These are phyloP conservation scores for Backusella morwellensis DNA, from an alignment of 192 early-diverging fungal species.

Conservation along the genomic window DNA sequence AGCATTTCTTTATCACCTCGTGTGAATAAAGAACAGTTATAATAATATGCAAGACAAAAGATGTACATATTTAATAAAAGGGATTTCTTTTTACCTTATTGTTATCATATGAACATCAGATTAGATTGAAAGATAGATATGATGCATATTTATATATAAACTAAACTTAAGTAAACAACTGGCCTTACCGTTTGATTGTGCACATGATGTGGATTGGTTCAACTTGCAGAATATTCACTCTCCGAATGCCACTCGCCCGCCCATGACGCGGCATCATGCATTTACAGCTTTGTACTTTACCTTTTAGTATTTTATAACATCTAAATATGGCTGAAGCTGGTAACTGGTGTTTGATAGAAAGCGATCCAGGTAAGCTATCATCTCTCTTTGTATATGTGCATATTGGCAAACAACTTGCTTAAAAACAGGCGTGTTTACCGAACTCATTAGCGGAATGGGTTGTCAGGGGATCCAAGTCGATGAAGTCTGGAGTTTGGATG, in stretches of 20 bases:
- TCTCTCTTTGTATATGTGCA: not conserved
- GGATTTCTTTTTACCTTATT: no score
- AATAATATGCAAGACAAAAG: no score
- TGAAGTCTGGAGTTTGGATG: conserved; percentile 76
- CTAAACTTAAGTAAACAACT: no score
- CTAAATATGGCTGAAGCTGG: conserved; percentile 55
- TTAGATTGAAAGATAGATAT: no score
- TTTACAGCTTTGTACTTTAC: not conserved
- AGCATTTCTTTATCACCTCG: no score
- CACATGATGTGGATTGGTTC: not conserved
- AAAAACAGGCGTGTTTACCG: conserved; percentile 73
- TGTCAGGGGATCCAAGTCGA: conserved; percentile 73
- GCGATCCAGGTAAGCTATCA: conserved; percentile 65
- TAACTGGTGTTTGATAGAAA: conserved; percentile 87
- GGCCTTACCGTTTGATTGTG: no score
- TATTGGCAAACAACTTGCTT: not conserved
- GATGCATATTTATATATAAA: no score
- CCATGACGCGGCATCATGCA: not conserved
- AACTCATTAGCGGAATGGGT: conserved; percentile 75
- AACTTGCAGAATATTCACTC: not conserved
- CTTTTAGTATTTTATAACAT: not conserved
- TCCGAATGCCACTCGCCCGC: not conserved
- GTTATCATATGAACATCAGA: no score
- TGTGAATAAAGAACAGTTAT: no score
- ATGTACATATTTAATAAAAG: no score